A percentile compares a stretch with the other conserved stretches of the same genome.
Evolutionary conservation across 1,139 yeast genomes (phyloP).

Genomic region (Cylindricascospora bacillispora): DNA sequence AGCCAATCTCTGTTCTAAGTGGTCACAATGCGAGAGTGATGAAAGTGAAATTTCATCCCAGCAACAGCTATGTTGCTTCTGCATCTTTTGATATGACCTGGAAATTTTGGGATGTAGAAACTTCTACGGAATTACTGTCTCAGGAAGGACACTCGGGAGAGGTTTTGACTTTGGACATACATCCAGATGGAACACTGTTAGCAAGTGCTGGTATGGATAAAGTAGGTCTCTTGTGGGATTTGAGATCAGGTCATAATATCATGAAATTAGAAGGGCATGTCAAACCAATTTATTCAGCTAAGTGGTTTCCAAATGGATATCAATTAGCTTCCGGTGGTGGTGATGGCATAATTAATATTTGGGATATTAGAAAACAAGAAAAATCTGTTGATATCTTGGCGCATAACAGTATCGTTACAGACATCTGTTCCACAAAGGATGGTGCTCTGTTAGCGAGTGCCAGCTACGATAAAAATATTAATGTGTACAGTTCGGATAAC

Average conservation of each 20-base stretch:
- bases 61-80: slow-evolving; percentile 41
- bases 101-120: slow-evolving; percentile 71
- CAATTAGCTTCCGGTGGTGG: slow-evolving; percentile 77
- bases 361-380: slow-evolving; percentile 61
- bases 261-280: slow-evolving; percentile 54
- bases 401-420: slow-evolving; percentile 62
- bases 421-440: slow-evolving; percentile 33
- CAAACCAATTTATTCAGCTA: slow-evolving; percentile 56
- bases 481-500: slow-evolving; percentile 57
- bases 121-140: slow-evolving; percentile 32
- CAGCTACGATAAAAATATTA: slow-evolving; percentile 59
- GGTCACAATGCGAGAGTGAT: slow-evolving; percentile 49
- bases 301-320: slow-evolving; percentile 68
- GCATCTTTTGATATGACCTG: slow-evolving; percentile 84
- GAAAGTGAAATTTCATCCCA: slow-evolving; percentile 56
- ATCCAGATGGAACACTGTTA: slow-evolving; percentile 65
- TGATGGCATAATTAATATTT: slow-evolving; percentile 65
- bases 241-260: slow-evolving; percentile 62
- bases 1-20: slow-evolving; percentile 12
- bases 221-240: slow-evolving; percentile 69
- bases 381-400: slow-evolving; percentile 48
- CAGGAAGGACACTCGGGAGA: slow-evolving; percentile 88
- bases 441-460: slow-evolving; percentile 47
- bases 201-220: slow-evolving; percentile 78
- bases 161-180: slow-evolving; percentile 51